phyloP scores from a whole-genome alignment of 495 filamentous ascomycete genomes.

The Penicillium egyptiacum region DNA sequence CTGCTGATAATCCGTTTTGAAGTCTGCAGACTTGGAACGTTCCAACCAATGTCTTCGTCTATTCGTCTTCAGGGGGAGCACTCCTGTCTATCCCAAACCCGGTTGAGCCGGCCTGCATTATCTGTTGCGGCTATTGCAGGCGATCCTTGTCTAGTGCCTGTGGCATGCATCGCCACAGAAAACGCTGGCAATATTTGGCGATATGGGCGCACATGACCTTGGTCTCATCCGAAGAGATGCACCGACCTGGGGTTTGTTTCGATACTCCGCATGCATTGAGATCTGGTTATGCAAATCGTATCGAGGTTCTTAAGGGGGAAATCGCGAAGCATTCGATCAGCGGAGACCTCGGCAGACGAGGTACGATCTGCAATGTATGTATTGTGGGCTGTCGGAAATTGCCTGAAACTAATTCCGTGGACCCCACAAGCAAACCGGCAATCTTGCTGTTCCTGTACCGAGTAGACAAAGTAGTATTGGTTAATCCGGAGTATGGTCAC shows the following conservation, averaged over 20 bases:
- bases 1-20: background rate
- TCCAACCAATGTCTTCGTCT: background rate
- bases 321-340: background rate
- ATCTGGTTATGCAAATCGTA: conserved; percentile 6
- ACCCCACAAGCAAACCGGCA: conserved; percentile 1
- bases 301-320: background rate
- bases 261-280: conserved; percentile 6
- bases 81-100: background rate
- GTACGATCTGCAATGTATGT: conserved; percentile 6
- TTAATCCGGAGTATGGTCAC: too few species aligned
- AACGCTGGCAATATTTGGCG: background rate
- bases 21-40: background rate
- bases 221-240: background rate
- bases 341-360: background rate
- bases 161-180: background rate
- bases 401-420: background rate
- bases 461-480: too few species aligned
- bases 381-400: conserved; percentile 12
- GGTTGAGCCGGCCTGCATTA: background rate
- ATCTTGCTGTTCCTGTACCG: background rate
- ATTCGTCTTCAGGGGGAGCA: background rate
- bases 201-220: background rate
- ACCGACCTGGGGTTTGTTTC: background rate
- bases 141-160: background rate
- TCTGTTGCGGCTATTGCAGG: conserved; percentile 1